A percentile compares a stretch with the other conserved stretches of the same genome.
Evolutionary conservation across 2,329 filamentous ascomycete genomes (phyloP).

Genomic region (Hypoxylon sp.): DNA sequence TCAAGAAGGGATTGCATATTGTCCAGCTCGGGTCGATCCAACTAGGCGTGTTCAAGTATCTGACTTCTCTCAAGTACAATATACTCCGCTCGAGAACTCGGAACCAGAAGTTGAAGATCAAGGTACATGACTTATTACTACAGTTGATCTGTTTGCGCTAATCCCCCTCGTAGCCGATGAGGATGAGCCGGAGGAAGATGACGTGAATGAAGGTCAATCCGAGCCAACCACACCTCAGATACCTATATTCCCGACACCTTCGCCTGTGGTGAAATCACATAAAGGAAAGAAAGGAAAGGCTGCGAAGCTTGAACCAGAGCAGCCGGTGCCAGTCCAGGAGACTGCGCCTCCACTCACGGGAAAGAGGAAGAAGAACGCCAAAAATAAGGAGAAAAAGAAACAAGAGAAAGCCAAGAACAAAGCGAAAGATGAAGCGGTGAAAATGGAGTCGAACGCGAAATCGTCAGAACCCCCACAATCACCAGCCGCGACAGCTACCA

Average conservation of each 20-base stretch:
- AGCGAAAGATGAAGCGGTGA: slow-evolving; percentile 34
- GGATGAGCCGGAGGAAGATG: slow-evolving; percentile 33
- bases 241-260: slow-evolving; percentile 14
- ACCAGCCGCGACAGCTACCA: slow-evolving; percentile 3
- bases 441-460: slow-evolving; percentile 28
- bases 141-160: slow-evolving; percentile 37
- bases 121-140: slow-evolving; percentile 41
- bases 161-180: slow-evolving; percentile 39
- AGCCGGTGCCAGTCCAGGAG: slow-evolving; percentile 20
- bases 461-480: slow-evolving; percentile 21
- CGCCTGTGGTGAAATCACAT: slow-evolving; percentile 28
- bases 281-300: slow-evolving; percentile 41
- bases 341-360: slow-evolving; percentile 5
- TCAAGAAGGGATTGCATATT: slow-evolving; percentile 44
- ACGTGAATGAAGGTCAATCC: slow-evolving; percentile 37
- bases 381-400: slow-evolving; percentile 33
- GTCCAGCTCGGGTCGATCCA: slow-evolving; percentile 44
- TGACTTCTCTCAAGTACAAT: slow-evolving; percentile 46
- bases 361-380: slow-evolving; percentile 36
- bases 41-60: slow-evolving; percentile 40
- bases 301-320: slow-evolving; percentile 26
- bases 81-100: slow-evolving; percentile 29
- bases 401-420: slow-evolving; percentile 36
- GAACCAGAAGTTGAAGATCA: slow-evolving; percentile 42
- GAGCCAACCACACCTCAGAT: slow-evolving; percentile 23